These are phyloP conservation scores for Vaucheria bursata DNA, from an alignment of 352 stramenopile genomes.

Conservation along the genomic window DNA sequence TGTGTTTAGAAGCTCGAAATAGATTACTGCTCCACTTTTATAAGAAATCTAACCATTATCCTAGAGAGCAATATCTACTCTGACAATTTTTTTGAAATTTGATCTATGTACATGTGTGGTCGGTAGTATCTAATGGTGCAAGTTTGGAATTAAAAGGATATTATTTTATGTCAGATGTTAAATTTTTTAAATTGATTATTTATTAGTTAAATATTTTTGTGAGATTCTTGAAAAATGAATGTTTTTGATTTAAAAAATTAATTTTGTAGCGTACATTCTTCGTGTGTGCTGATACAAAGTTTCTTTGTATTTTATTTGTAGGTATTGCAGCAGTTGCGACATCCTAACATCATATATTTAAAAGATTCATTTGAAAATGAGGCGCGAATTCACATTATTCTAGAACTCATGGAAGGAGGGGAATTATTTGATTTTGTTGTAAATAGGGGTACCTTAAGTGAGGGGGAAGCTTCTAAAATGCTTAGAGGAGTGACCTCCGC, in stretches of 20 bases:
- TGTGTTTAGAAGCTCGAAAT: no score
- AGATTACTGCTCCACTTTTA: no score
- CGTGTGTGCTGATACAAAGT: neutral
- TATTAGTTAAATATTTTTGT: neutral
- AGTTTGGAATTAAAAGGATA: no score
- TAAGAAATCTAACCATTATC: no score
- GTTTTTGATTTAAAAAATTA: neutral
- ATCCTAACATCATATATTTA: conserved; percentile 73
- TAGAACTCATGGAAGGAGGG: conserved; percentile 74
- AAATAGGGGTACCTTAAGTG: conserved; percentile 69
- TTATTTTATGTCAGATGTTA: no score
- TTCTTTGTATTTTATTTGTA: neutral
- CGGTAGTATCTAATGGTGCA: no score
- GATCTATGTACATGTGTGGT: no score
- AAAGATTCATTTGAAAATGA: conserved; percentile 70
- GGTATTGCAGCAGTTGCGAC: conserved; percentile 51
- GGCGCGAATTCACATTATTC: conserved; percentile 72
- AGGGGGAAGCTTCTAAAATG: conserved; percentile 68
- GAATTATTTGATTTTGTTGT: conserved; percentile 83
- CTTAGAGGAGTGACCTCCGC: conserved; percentile 64
- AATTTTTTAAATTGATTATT: neutral
- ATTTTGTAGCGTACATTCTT: neutral
- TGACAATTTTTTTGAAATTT: no score
- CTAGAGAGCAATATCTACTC: no score
- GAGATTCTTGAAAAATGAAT: neutral